Base-by-base conservation (phyloP, 495 filamentous ascomycete genomes). In the Bacidia gigantensis region DNA sequence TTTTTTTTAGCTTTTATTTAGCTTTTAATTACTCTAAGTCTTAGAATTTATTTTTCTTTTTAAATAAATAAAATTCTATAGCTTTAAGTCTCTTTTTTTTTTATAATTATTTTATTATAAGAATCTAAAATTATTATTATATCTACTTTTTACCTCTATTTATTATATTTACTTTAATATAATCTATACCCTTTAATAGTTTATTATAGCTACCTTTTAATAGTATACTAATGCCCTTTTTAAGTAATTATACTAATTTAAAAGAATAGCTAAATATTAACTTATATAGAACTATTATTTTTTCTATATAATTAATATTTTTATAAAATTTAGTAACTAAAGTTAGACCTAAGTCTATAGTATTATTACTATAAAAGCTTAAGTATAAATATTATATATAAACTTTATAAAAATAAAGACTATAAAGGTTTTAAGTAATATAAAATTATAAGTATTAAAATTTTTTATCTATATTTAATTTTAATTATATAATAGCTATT, bases 81-180 rank as follows among this genome's bases (percentile, higher is more conserved):
- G 7, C 3, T 14, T 5, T 29, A 26, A 24, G 26, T 5, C n/a
- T n/a, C 26, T 49, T 49, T 9, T 24, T 49, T 9, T 49, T 9
- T 44, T 22, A 17, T 39, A 10, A 10, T 9, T 18, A 5, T 26
- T 24, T 49, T 29, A 49, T 14, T 24, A 26, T 18, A 29, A 29
- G 7, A 49, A 3, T 49, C 3, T 29, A 29, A 39, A 11, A 12
- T 11, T 44, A 40, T 53, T 17, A 43, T 17, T 46, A 54, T 46
- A 46, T 54, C 17, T 45, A 9, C 11, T 20, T 14, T 54, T 44
- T 44, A 44, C 7, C 7, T 5, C 17, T 44, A 9, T 9, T 18
- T 9, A 44, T 5, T 25, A 18, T 24, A 44, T 9, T 20, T 38
- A 54, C 46, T 38, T 50, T 50, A 56, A 53, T 55, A 21, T 22